phyloP scores from a whole-genome alignment of 2,329 filamentous ascomycete genomes.

The Metarhizium robertsii region DNA sequence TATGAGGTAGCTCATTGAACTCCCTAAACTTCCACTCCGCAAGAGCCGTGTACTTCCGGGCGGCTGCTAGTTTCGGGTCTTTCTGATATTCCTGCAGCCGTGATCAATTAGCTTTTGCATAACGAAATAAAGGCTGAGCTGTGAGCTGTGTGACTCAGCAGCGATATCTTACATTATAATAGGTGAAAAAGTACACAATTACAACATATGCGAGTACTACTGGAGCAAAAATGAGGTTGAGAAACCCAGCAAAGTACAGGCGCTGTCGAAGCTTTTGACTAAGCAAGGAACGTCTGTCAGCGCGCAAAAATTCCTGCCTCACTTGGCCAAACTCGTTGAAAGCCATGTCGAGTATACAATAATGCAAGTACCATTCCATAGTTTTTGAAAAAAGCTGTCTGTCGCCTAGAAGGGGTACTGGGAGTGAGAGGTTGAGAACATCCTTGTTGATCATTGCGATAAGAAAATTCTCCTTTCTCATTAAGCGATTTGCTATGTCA shows the following conservation, averaged over 20 bases:
- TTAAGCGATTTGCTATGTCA: conserved; percentile 91
- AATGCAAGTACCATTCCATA: conserved; percentile 84
- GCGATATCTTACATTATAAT: conserved; percentile 64
- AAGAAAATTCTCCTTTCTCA: conserved; percentile 94
- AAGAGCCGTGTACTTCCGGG: conserved; percentile 78
- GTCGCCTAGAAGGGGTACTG: conserved; percentile 71
- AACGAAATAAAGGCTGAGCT: background rate
- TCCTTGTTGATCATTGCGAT: conserved; percentile 98
- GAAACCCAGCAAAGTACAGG: conserved; percentile 72
- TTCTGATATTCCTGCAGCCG: conserved; percentile 75
- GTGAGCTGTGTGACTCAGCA: background rate
- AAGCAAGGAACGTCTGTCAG: conserved; percentile 68
- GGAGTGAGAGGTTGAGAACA: conserved; percentile 75
- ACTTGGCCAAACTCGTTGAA: conserved; percentile 88
- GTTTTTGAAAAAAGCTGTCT: conserved; percentile 82
- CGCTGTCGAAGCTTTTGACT: conserved; percentile 69
- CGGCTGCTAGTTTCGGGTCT: conserved; percentile 76
- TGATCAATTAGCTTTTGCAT: background rate
- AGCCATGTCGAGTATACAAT: conserved; percentile 85
- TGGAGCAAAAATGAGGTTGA: conserved; percentile 80
- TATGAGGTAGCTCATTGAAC: conserved; percentile 91
- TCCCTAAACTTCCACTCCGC: conserved; percentile 98
- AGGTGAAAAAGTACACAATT: conserved; percentile 85
- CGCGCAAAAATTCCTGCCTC: conserved; percentile 74
- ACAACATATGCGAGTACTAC: conserved; percentile 81